Evolutionary conservation across 2,329 filamentous ascomycete genomes (phyloP).

Genomic region (Aspergillus flavus): DNA sequence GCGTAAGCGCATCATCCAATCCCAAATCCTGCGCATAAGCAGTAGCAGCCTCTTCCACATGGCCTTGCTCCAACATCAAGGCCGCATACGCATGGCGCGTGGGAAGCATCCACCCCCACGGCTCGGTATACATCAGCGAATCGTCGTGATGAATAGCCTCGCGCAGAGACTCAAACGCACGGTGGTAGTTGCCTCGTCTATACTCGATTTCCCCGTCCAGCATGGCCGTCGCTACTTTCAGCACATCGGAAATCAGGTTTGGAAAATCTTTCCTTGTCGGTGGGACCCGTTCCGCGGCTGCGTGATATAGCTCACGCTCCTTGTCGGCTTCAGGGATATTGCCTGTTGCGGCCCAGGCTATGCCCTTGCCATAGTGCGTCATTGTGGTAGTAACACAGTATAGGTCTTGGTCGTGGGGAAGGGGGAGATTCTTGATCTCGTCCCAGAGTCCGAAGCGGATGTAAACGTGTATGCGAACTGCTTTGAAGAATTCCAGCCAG

Average conservation of each 20-base stretch:
- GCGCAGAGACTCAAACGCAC: constrained; percentile 60
- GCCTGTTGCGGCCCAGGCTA: constrained; percentile 65
- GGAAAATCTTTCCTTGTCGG: constrained; percentile 67
- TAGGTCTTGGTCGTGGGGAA: constrained; percentile 60
- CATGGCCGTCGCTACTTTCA: constrained; percentile 64
- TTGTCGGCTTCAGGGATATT: constrained; percentile 57
- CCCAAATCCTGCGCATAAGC: constrained; percentile 61
- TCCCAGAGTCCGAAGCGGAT: constrained; percentile 73
- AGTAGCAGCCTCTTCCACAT: constrained; percentile 53
- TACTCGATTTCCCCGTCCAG: constrained; percentile 73
- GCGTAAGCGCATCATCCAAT: neutral
- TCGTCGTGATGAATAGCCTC: constrained; percentile 63
- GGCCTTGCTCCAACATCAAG: constrained; percentile 65
- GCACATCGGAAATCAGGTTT: constrained; percentile 56
- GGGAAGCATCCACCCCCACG: constrained; percentile 77
- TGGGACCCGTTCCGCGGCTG: constrained; percentile 57
- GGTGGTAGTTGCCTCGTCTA: constrained; percentile 58
- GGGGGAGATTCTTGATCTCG: constrained; percentile 58
- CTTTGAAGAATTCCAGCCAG: constrained; percentile 71
- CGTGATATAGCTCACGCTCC: constrained; percentile 55
- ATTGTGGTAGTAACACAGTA: constrained; percentile 70
- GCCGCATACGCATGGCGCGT: constrained; percentile 69
- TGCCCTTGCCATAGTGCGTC: constrained; percentile 65
- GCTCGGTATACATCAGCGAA: constrained; percentile 67
- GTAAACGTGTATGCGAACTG: constrained; percentile 66